These are phyloP conservation scores for Pluteus cervinus DNA, from an alignment of 768 basidiomycete species.

Conservation along the genomic window DNA sequence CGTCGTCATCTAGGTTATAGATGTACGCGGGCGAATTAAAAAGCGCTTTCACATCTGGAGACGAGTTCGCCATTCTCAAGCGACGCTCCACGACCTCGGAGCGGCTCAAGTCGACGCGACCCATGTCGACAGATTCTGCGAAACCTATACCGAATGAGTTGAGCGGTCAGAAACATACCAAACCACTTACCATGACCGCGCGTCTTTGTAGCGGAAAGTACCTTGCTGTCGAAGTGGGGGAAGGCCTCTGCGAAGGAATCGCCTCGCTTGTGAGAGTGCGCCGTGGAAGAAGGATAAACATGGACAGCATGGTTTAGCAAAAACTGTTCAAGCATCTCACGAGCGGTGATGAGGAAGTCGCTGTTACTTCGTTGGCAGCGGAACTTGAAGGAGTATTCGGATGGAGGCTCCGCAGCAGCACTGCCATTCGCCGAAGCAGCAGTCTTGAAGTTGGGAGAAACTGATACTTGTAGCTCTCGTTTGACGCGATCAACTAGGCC, in stretches of 20 bases:
- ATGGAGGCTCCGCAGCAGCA: constrained; percentile 45
- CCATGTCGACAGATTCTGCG: constrained; percentile 72
- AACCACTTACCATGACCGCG: constrained; percentile 48
- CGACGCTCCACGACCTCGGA: constrained; percentile 65
- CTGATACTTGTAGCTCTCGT: constrained; percentile 88
- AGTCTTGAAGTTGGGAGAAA: constrained; percentile 74
- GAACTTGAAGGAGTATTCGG: constrained; percentile 92
- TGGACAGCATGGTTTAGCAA: constrained; percentile 78
- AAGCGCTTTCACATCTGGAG: constrained; percentile 91
- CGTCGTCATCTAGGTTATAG: constrained; percentile 75
- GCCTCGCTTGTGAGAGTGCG: constrained; percentile 77
- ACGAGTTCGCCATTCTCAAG: constrained; percentile 80
- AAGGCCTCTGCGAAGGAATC: constrained; percentile 95
- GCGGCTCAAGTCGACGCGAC: too few species aligned
- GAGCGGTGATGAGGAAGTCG: constrained; percentile 83
- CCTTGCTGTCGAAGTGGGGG: constrained; percentile 94
- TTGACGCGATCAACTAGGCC: constrained; percentile 88
- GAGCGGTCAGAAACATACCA: constrained; percentile 5
- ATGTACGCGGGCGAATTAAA: constrained; percentile 85
- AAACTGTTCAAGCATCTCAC: constrained; percentile 93
- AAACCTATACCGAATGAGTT: constrained; percentile 6
- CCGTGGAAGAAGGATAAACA: constrained; percentile 71
- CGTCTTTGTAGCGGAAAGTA: constrained; percentile 72
- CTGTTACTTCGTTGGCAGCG: constrained; percentile 92
- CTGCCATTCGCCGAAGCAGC: constrained; percentile 38